Evolutionary conservation across 148 eudicot genomes (phyloP).

Genomic region (Vaccinium corymbosum): DNA sequence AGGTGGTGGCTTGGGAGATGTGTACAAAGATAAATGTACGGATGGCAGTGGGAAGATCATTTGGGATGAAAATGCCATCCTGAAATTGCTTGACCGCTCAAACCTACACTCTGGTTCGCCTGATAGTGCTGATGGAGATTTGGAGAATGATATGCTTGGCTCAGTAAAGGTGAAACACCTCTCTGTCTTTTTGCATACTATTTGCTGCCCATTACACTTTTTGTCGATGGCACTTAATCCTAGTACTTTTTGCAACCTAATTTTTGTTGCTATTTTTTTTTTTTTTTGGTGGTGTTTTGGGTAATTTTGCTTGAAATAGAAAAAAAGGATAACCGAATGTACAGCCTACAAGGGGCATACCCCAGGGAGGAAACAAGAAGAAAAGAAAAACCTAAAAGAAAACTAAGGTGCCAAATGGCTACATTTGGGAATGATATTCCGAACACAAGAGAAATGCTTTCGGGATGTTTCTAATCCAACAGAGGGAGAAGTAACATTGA

Average conservation of each 20-base stretch:
- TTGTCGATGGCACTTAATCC: not conserved
- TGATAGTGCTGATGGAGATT: slow-evolving; percentile 70
- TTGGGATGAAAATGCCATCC: slow-evolving; percentile 92
- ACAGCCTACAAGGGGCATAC: too few species aligned
- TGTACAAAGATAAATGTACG: slow-evolving; percentile 86
- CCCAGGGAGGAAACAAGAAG: too few species aligned
- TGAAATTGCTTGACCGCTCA: slow-evolving; percentile 93
- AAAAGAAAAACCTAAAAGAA: too few species aligned
- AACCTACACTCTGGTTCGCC: slow-evolving; percentile 55
- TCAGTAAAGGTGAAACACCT: slow-evolving; percentile 76
- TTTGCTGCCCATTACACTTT: not conserved
- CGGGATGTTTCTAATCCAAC: too few species aligned
- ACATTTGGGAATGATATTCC: too few species aligned
- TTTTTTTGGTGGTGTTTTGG: too few species aligned
- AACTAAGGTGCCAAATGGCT: too few species aligned
- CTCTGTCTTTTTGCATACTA: not conserved
- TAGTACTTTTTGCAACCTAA: not conserved
- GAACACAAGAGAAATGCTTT: too few species aligned
- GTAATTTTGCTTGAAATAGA: too few species aligned
- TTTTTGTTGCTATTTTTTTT: not conserved
- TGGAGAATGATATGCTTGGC: slow-evolving; percentile 96
- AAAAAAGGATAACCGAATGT: too few species aligned
- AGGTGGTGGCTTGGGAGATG: slow-evolving; percentile 89
- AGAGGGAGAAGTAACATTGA: too few species aligned
- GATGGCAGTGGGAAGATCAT: slow-evolving; percentile 66